Evolutionary conservation across 2,329 filamentous ascomycete genomes (phyloP).

Genomic region (Pyricularia sp.): DNA sequence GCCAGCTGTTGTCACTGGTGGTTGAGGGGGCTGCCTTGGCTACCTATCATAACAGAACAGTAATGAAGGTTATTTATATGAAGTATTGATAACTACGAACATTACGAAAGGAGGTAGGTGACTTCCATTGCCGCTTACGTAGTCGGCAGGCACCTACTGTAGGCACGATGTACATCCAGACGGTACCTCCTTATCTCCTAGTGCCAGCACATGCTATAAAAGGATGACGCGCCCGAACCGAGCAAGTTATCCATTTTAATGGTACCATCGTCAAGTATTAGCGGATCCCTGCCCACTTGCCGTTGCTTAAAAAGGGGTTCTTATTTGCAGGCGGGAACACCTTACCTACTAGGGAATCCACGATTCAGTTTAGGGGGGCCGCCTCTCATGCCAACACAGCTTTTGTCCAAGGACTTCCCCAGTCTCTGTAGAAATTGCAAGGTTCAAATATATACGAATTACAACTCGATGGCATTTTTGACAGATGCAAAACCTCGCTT

Average conservation of each 20-base stretch:
- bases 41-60: too few species aligned
- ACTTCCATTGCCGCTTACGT: too few species aligned
- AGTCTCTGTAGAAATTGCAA: neutral
- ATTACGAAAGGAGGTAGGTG: too few species aligned
- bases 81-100: too few species aligned
- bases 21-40: too few species aligned
- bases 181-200: too few species aligned
- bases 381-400: neutral
- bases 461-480: neutral
- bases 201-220: neutral
- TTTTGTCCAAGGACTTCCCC: neutral
- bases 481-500: neutral
- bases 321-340: neutral
- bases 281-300: neutral
- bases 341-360: neutral
- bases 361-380: neutral
- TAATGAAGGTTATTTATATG: too few species aligned
- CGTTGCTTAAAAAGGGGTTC: neutral
- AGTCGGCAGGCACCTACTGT: too few species aligned
- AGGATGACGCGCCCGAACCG: neutral
- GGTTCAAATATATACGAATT: neutral
- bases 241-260: neutral
- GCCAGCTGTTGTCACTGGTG: neutral
- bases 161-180: too few species aligned
- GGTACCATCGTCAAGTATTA: neutral